Conservation (phyloP, 352 stramenopile species). For the Pythium guiyangense region DNA sequence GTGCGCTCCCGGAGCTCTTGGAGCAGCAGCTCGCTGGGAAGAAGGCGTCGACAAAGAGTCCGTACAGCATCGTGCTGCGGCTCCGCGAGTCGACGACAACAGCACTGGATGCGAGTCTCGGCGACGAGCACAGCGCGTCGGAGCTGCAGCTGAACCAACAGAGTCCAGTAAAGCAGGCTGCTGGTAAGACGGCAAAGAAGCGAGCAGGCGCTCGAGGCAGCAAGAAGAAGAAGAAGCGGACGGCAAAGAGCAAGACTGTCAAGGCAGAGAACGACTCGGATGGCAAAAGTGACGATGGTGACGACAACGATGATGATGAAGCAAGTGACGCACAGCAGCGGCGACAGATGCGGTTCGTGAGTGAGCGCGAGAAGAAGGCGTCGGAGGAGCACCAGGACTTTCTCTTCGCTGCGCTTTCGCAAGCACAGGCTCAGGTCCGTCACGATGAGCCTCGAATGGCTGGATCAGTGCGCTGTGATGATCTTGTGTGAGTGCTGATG, state of each 20-base stretch:
- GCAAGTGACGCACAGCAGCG: neutral
- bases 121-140: neutral
- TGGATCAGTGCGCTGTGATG: neutral
- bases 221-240: neutral
- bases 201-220: neutral
- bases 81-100: constrained; percentile 14
- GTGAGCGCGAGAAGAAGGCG: constrained; percentile 40
- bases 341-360: constrained; percentile 31
- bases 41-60: constrained; percentile 31
- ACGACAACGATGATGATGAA: neutral
- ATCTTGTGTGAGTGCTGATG: neutral
- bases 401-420: constrained; percentile 49
- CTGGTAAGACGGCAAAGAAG: constrained; percentile 8
- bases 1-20: constrained; percentile 37
- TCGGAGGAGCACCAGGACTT: constrained; percentile 57
- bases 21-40: constrained; percentile 26
- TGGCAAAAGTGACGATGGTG: neutral
- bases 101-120: neutral
- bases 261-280: neutral
- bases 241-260: neutral
- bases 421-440: constrained; percentile 52
- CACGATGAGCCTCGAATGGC: too few relatives aligned
- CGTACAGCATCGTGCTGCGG: constrained; percentile 51
- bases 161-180: constrained; percentile 9
- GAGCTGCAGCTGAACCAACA: constrained; percentile 19